These are phyloP conservation scores for Fusarium brachygibbosum DNA, from an alignment of 2,329 filamentous ascomycete species.

Conservation along the genomic window DNA sequence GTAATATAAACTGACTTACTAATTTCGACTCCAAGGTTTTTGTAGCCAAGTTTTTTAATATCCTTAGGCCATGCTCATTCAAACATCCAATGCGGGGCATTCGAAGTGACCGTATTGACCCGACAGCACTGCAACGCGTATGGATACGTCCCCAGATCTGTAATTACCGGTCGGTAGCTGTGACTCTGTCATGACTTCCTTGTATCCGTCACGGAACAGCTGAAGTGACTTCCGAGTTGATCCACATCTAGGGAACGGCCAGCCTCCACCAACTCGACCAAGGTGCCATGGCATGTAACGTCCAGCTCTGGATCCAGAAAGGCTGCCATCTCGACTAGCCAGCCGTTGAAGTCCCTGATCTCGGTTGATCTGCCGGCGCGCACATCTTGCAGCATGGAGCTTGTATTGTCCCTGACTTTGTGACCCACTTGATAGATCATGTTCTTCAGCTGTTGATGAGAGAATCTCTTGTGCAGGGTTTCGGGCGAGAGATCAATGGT, in stretches of 20 bases:
- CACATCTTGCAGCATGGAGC: constrained; percentile 74
- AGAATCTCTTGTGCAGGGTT: constrained; percentile 58
- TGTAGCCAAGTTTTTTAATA: not conserved
- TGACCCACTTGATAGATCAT: constrained; percentile 63
- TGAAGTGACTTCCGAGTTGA: constrained; percentile 52
- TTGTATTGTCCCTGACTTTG: constrained; percentile 67
- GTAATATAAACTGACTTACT: not conserved
- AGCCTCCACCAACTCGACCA: constrained; percentile 61
- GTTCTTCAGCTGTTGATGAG: constrained; percentile 56
- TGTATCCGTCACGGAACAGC: constrained; percentile 31
- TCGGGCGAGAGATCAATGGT: constrained; percentile 32
- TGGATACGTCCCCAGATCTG: constrained; percentile 30
- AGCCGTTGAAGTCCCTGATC: constrained; percentile 71
- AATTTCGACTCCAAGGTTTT: not conserved
- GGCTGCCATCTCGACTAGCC: constrained; percentile 63
- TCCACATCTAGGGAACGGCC: constrained; percentile 51
- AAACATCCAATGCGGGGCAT: constrained; percentile 28
- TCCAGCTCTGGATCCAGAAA: constrained; percentile 54
- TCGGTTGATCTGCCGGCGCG: constrained; percentile 66
- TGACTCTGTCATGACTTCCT: constrained; percentile 30
- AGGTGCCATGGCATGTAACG: constrained; percentile 56
- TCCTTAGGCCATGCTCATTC: constrained; percentile 22
- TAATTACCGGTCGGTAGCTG: constrained; percentile 12
- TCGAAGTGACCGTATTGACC: constrained; percentile 25
- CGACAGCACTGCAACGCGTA: constrained; percentile 11